A percentile compares a stretch with the other conserved stretches of the same genome.
phyloP scores from a whole-genome alignment of 345 rosid species.

The Aegle marmelos region DNA sequence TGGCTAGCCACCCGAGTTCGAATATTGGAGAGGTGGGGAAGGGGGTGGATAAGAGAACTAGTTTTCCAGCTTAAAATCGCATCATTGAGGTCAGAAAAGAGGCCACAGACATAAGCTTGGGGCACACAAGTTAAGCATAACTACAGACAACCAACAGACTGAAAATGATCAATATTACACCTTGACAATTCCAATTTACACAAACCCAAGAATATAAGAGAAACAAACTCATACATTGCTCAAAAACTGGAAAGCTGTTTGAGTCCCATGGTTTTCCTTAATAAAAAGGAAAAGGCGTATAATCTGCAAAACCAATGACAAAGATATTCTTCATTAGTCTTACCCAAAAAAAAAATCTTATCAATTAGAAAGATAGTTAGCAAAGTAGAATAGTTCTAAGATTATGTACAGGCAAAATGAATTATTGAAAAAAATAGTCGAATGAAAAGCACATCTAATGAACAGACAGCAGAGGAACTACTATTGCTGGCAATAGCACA shows the following conservation, averaged over 20 bases:
- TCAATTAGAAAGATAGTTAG: constrained; percentile 10
- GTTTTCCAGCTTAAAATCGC: background rate
- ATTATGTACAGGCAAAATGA: background rate
- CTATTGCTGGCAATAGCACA: background rate
- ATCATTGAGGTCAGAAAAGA: background rate
- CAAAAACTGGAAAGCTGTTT: constrained; percentile 81
- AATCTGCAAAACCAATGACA: constrained; percentile 53
- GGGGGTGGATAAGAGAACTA: background rate
- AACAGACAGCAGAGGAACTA: constrained; percentile 6
- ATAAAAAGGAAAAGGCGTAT: constrained; percentile 80
- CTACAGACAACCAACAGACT: constrained; percentile 3
- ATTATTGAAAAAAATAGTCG: background rate
- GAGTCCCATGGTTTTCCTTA: constrained; percentile 79
- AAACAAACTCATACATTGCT: constrained; percentile 59
- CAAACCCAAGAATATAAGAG: background rate
- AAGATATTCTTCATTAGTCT: background rate
- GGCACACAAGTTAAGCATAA: constrained; percentile 6
- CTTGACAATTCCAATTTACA: constrained; percentile 6
- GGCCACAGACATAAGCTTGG: background rate
- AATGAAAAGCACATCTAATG: background rate
- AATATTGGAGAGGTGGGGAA: no score
- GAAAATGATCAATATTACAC: constrained; percentile 3
- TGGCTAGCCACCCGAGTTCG: no score
- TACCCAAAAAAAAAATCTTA: background rate
- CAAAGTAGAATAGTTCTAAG: background rate